Conservation (phyloP, 2,329 filamentous ascomycete genomes). For the Cercospora sp. region DNA sequence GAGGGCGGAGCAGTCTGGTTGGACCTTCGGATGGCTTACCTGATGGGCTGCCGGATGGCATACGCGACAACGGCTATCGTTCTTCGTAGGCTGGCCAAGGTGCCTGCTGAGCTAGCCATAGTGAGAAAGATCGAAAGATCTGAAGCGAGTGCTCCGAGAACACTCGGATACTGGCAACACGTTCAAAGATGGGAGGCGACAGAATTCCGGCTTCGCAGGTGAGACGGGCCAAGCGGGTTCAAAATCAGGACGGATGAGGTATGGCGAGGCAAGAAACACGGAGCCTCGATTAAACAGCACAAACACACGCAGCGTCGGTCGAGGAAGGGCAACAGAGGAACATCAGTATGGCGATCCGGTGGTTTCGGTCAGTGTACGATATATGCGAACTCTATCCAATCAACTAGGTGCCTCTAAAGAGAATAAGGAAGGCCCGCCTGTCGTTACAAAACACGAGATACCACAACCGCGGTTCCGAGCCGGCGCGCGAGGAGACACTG, state of each 20-base stretch:
- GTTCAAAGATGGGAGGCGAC: background rate
- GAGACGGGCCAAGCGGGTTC: background rate
- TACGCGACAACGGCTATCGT: conserved; percentile 1
- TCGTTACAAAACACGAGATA: no score
- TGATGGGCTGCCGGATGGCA: conserved; percentile 12
- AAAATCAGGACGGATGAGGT: background rate
- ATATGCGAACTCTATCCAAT: background rate
- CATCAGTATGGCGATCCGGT: background rate
- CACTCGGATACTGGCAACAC: background rate
- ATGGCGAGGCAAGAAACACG: background rate
- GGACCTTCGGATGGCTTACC: background rate
- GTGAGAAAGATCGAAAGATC: background rate
- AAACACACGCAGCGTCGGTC: background rate
- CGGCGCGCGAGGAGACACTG: no score
- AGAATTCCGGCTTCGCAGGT: background rate
- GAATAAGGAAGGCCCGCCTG: background rate
- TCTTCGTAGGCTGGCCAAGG: conserved; percentile 7
- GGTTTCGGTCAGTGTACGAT: background rate
- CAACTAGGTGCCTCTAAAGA: background rate
- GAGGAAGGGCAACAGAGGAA: background rate
- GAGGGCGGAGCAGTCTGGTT: background rate
- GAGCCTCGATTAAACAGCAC: background rate
- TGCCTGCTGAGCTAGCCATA: background rate
- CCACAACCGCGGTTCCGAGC: no score
- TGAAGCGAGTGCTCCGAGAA: background rate